Percentiles rank a stretch among this genome's conserved stretches.
phyloP scores from a whole-genome alignment of 306 rosid species.

The Malus fusca region DNA sequence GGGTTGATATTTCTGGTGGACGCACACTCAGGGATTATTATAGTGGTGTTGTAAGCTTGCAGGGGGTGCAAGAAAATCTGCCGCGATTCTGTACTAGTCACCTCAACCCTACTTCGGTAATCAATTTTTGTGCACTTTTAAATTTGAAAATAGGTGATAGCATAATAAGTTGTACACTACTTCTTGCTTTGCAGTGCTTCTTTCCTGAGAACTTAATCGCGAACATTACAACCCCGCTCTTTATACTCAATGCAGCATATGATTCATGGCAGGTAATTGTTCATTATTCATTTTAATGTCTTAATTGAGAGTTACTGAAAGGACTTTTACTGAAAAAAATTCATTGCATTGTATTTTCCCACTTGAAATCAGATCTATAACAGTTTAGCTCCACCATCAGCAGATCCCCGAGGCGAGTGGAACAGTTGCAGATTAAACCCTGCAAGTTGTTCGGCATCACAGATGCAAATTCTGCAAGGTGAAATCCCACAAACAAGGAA shows the following conservation, averaged over 20 bases:
- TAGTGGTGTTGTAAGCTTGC: conserved; percentile 62
- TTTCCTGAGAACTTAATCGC: conserved; percentile 65
- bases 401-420: conserved; percentile 87
- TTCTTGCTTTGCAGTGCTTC: conserved; percentile 50
- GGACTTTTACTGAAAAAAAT: neutral
- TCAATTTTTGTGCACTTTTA: neutral
- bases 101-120: conserved; percentile 80
- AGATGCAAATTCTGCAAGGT: conserved; percentile 78
- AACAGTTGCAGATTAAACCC: conserved; percentile 70
- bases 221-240: conserved; percentile 52
- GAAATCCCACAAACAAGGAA: neutral
- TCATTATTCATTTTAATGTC: neutral
- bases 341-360: neutral
- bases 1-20: conserved; percentile 60
- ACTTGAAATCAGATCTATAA: conserved; percentile 54
- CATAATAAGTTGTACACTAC: neutral
- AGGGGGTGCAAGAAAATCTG: conserved; percentile 59
- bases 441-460: conserved; percentile 51
- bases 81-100: conserved; percentile 64
- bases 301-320: neutral
- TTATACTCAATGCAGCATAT: conserved; percentile 74
- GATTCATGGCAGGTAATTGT: conserved; percentile 80
- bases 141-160: neutral
- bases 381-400: conserved; percentile 82
- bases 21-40: conserved; percentile 47